phyloP scores from a whole-genome alignment of 2,329 filamentous ascomycete species.

The Xylaria sp. region DNA sequence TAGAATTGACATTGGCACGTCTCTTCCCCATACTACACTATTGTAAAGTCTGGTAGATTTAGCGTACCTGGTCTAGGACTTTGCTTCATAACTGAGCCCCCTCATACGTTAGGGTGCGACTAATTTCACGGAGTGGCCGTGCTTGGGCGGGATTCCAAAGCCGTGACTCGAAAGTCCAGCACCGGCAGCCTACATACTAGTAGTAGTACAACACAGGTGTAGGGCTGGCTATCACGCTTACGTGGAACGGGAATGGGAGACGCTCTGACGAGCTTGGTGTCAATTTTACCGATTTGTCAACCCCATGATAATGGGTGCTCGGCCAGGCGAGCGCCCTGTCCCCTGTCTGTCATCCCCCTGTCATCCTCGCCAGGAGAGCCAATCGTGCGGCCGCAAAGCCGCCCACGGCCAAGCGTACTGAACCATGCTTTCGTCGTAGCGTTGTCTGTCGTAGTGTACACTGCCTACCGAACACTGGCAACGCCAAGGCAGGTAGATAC shows the following conservation, averaged over 20 bases:
- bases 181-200: neutral
- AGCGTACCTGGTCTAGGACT: neutral
- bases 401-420: neutral
- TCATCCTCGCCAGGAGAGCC: slow-evolving; percentile 26
- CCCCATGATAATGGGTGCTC: slow-evolving; percentile 9
- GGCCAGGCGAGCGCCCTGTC: neutral
- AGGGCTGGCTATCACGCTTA: slow-evolving; percentile 5
- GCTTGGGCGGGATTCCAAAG: slow-evolving; percentile 5
- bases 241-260: slow-evolving; percentile 7
- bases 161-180: slow-evolving; percentile 12
- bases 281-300: slow-evolving; percentile 37
- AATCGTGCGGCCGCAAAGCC: slow-evolving; percentile 21
- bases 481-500: slow-evolving; percentile 7
- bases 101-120: neutral
- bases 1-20: too few species aligned
- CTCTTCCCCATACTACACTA: neutral
- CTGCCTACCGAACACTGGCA: slow-evolving; percentile 9
- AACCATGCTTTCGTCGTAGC: neutral
- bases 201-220: neutral
- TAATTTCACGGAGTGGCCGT: slow-evolving; percentile 21
- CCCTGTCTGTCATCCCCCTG: slow-evolving; percentile 13
- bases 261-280: slow-evolving; percentile 18
- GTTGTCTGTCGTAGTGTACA: slow-evolving; percentile 4
- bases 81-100: neutral
- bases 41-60: neutral